These are phyloP conservation scores for Wickerhamomyces subpelliculosus DNA, from an alignment of 805 yeast genomes.

Conservation along the genomic window DNA sequence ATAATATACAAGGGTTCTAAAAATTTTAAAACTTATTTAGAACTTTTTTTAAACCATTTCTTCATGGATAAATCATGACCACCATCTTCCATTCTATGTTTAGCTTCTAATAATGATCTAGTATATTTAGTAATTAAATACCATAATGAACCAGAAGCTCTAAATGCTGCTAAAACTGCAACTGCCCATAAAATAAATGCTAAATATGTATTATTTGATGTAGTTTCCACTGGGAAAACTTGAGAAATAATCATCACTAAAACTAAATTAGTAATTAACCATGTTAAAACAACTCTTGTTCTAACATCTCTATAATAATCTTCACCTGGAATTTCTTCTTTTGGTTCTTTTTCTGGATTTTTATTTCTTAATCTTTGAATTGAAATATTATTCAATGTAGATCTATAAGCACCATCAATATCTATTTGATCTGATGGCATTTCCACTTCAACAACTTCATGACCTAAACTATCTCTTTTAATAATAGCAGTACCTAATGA, in stretches of 20 bases:
- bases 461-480: slow-evolving; percentile 64
- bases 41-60: slow-evolving; percentile 7
- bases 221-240: slow-evolving; percentile 61
- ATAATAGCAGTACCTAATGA: slow-evolving; percentile 73
- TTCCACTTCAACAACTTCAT: slow-evolving; percentile 72
- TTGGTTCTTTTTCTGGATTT: slow-evolving; percentile 35
- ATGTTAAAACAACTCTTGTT: slow-evolving; percentile 89
- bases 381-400: slow-evolving; percentile 63
- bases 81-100: slow-evolving; percentile 31
- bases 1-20: background rate
- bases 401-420: slow-evolving; percentile 76
- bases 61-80: slow-evolving; percentile 19
- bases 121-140: slow-evolving; percentile 44
- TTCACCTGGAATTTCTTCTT: slow-evolving; percentile 38
- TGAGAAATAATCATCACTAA: slow-evolving; percentile 85
- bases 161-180: slow-evolving; percentile 71
- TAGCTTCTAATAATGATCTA: slow-evolving; percentile 32
- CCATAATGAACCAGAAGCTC: slow-evolving; percentile 76
- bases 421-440: slow-evolving; percentile 64
- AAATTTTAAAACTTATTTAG: background rate
- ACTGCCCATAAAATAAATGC: slow-evolving; percentile 89
- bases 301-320: slow-evolving; percentile 94
- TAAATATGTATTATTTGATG: slow-evolving; percentile 68
- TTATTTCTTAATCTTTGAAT: slow-evolving; percentile 59
- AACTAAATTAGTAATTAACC: slow-evolving; percentile 81